Percentiles rank a stretch among this genome's conserved stretches.
phyloP scores from a whole-genome alignment of 2,329 filamentous ascomycete species.

The Pseudophaeomoniella oleicola region DNA sequence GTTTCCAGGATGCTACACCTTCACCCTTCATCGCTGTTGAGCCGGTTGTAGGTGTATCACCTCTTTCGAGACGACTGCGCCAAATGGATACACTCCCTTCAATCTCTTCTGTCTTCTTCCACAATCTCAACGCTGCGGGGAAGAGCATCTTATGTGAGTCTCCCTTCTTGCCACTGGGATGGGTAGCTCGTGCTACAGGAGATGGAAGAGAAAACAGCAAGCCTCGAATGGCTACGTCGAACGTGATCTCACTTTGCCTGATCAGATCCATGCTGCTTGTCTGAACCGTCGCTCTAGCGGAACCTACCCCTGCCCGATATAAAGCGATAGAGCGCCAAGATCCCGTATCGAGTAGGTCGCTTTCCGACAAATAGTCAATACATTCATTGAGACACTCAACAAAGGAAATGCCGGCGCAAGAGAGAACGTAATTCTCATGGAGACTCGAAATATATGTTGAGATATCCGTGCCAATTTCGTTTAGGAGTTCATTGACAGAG shows the following conservation, averaged over 20 bases:
- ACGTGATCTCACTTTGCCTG: conserved; percentile 86
- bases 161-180: conserved; percentile 18
- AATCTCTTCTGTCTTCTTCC: conserved; percentile 71
- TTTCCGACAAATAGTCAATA: conserved; percentile 72
- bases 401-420: conserved; percentile 57
- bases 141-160: conserved; percentile 87
- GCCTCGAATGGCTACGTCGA: conserved; percentile 78
- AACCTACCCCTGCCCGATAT: conserved; percentile 37
- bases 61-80: conserved; percentile 39
- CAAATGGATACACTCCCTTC: conserved; percentile 58
- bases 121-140: conserved; percentile 68
- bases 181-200: conserved; percentile 56
- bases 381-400: conserved; percentile 73
- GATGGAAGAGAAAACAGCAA: conserved; percentile 71
- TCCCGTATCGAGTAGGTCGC: conserved; percentile 68
- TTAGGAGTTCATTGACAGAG: conserved; percentile 61
- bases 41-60: conserved; percentile 23
- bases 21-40: conserved; percentile 17
- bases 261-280: conserved; percentile 57
- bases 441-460: conserved; percentile 79
- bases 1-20: conserved; percentile 24
- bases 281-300: conserved; percentile 31
- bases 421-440: conserved; percentile 85
- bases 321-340: conserved; percentile 21
- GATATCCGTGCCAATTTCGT: conserved; percentile 85